phyloP scores from a whole-genome alignment of 2,329 filamentous ascomycete genomes.

The Shiraia bambusicola region DNA sequence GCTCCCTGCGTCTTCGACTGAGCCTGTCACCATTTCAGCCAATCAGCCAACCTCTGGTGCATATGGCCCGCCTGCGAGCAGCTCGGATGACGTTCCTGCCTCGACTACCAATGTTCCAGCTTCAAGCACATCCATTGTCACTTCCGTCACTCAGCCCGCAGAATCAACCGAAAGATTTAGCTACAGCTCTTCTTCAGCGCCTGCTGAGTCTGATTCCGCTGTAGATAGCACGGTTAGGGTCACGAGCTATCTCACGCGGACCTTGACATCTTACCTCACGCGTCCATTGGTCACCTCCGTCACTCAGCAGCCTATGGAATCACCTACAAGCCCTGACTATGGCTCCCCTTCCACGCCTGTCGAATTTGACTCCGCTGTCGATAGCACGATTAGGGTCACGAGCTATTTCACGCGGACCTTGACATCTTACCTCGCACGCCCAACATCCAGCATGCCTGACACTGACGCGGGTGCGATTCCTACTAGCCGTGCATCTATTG shows the following conservation, averaged over 20 bases:
- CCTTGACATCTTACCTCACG: conserved; percentile 24
- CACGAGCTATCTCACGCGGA: conserved; percentile 28
- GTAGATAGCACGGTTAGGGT: conserved; percentile 24
- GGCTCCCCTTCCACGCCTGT: conserved; percentile 8
- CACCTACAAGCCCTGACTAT: conserved; percentile 15
- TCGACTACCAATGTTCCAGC: not conserved
- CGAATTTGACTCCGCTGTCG: conserved; percentile 10
- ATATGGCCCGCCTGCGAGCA: conserved; percentile 1
- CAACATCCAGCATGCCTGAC: conserved; percentile 9
- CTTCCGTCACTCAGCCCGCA: conserved; percentile 10
- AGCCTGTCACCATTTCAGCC: not conserved
- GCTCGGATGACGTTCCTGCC: not conserved
- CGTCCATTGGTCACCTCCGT: conserved; percentile 5
- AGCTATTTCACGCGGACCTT: conserved; percentile 26
- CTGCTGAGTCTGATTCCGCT: conserved; percentile 12
- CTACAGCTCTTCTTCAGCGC: conserved; percentile 7
- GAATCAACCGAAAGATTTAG: conserved; percentile 13
- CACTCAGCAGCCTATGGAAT: conserved; percentile 10
- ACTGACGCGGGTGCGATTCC: conserved; percentile 19
- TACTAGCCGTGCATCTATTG: conserved; percentile 22
- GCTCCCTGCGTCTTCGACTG: not conserved
- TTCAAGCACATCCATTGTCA: not conserved
- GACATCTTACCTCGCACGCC: conserved; percentile 24
- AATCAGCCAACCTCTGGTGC: not conserved
- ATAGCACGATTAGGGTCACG: conserved; percentile 28